Evolutionary conservation across 306 rosid species (phyloP), one percentile per base, ranked within the genome.

Genomic region (Cucumis hystrix): DNA sequence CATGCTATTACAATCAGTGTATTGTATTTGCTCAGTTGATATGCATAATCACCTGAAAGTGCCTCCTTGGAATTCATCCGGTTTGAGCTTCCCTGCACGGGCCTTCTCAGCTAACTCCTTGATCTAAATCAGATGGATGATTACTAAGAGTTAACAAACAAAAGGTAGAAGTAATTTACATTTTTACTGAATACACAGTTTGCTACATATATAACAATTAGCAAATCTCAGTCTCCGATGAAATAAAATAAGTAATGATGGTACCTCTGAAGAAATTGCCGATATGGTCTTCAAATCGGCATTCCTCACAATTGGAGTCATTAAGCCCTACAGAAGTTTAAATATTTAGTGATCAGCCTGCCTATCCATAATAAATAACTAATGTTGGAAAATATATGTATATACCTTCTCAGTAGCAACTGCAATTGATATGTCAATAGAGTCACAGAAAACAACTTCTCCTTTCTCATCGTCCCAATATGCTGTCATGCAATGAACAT

Each of bases 381-480:
- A 11, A 40, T 58, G 59, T 82, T 55, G 40, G 55, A 45, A 69
- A 66, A 10, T 14, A 30, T 1, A 66, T 17, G 20, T 11, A 21
- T 49, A n/a, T 88, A 95, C 99, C 99, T 92, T 95, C 66, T 95
- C 97, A 2, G 99, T 95, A 71, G 99, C 97, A 70, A 95, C 99
- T 57, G 99, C 99, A 83, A 95, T 92, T 17, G 92, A 95, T 86
- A 95, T 95, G 88, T 95, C 99, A 77, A 95, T 81, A 62, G 97
- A 88, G 65, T 87, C 84, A 11, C 84, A 76, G 56, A 85, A 87
- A 71, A 86, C 58, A 75, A 77, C 77, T 77, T 88, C 97, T 51
- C 96, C 96, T 82, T 92, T 92, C 87, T 86, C 88, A 65, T 43
- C 89, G 83, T 88, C 83, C 97, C 99, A 95, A 89, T 85, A 92